Percentiles rank a stretch among this genome's conserved stretches.
These are phyloP conservation scores for Batrachochytrium dendrobatidis DNA, from an alignment of 371 early-diverging fungal genomes.

Conservation along the genomic window DNA sequence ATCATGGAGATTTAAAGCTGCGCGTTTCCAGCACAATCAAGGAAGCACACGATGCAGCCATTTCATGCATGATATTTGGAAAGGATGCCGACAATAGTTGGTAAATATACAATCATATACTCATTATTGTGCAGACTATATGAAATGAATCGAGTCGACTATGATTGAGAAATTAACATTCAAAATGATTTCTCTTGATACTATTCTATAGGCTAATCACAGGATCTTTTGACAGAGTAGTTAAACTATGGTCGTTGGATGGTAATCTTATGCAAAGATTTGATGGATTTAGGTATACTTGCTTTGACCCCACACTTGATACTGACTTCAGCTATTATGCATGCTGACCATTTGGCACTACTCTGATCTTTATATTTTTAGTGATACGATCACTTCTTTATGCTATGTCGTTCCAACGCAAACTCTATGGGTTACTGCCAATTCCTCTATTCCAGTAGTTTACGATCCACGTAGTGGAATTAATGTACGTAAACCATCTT, in stretches of 20 bases:
- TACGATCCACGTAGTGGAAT: conserved; percentile 45
- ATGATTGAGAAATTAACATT: too few species aligned
- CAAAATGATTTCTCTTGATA: not conserved
- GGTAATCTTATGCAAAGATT: conserved; percentile 47
- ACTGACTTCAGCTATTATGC: not conserved
- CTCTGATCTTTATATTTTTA: conserved; percentile 5
- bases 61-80: conserved; percentile 45
- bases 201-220: conserved; percentile 38
- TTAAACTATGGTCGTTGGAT: conserved; percentile 50
- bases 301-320: not conserved
- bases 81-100: conserved; percentile 51
- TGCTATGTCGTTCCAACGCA: conserved; percentile 44
- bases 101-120: conserved; percentile 13
- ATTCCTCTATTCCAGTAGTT: conserved; percentile 34
- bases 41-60: conserved; percentile 48
- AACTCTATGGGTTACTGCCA: conserved; percentile 46
- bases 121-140: not conserved
- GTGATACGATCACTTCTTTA: conserved; percentile 40
- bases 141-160: not conserved
- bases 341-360: not conserved
- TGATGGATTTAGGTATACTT: conserved; percentile 36
- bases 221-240: conserved; percentile 45
- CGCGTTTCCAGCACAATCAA: conserved; percentile 23
- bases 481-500: conserved; percentile 25
- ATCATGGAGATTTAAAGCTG: conserved; percentile 41